A percentile compares a stretch with the other conserved stretches of the same genome.
These are phyloP conservation scores for Clarireedia sp. DNA, from an alignment of 2,329 filamentous ascomycete genomes.

Conservation along the genomic window DNA sequence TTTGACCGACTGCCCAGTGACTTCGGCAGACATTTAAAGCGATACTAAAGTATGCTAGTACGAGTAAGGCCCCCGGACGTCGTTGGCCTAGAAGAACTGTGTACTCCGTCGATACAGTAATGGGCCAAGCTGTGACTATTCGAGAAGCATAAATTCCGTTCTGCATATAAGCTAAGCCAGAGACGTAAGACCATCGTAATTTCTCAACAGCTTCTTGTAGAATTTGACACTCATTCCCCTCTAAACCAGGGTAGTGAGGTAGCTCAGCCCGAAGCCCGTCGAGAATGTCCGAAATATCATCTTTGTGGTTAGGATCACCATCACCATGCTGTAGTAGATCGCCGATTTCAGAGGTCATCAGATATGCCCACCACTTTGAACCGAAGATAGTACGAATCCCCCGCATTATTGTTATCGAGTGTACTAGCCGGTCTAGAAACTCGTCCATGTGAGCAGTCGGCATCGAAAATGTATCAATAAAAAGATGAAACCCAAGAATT, in stretches of 20 bases:
- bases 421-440: slow-evolving; percentile 15
- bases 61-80: slow-evolving; percentile 30
- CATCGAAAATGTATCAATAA: slow-evolving; percentile 31
- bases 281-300: slow-evolving; percentile 2
- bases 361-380: slow-evolving; percentile 15
- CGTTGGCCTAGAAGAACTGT: slow-evolving; percentile 26
- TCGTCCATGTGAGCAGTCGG: slow-evolving; percentile 25
- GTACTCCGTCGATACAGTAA: slow-evolving; percentile 29
- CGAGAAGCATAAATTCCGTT: slow-evolving; percentile 3
- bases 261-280: neutral
- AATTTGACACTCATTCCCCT: neutral
- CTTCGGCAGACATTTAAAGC: slow-evolving; percentile 25
- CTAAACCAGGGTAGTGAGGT: neutral
- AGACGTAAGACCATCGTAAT: slow-evolving; percentile 16
- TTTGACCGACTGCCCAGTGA: slow-evolving; percentile 23
- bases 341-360: slow-evolving; percentile 24
- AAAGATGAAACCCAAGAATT: slow-evolving; percentile 29
- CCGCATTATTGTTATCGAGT: slow-evolving; percentile 24
- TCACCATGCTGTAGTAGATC: slow-evolving; percentile 15
- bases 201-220: slow-evolving; percentile 10
- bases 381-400: slow-evolving; percentile 23
- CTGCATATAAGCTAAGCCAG: neutral
- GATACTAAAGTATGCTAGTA: slow-evolving; percentile 32
- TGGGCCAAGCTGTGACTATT: slow-evolving; percentile 31
- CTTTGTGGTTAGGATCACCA: neutral